phyloP scores from a whole-genome alignment of 148 eudicot genomes.

The Dysphania ambrosioides region DNA sequence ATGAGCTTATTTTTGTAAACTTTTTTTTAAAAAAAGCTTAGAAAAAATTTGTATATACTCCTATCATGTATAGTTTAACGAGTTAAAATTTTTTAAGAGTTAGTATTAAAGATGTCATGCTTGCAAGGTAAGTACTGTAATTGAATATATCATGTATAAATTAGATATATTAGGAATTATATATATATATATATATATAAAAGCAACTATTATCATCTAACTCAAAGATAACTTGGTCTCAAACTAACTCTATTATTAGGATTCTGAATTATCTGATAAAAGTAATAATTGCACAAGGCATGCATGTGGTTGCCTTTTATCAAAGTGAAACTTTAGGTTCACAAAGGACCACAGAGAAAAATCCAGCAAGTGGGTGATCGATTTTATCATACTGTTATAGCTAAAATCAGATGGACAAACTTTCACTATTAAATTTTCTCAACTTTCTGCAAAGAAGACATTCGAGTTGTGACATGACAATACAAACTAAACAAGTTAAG shows the following conservation, averaged over 20 bases:
- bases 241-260: background rate
- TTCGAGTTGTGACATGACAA: slow-evolving; percentile 17
- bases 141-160: no score
- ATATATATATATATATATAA: no score
- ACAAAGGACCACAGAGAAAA: slow-evolving; percentile 18
- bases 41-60: no score
- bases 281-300: background rate
- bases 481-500: background rate
- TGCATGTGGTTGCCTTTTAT: slow-evolving; percentile 2
- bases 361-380: background rate
- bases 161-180: no score
- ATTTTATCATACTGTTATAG: background rate
- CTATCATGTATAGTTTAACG: no score
- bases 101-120: no score
- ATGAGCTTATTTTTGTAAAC: no score
- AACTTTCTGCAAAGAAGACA: slow-evolving; percentile 8
- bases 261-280: background rate
- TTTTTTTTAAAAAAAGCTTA: no score
- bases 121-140: no score
- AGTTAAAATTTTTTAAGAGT: no score
- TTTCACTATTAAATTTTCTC: background rate
- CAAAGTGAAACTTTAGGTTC: slow-evolving; percentile 9
- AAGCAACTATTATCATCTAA: background rate
- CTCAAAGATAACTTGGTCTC: background rate
- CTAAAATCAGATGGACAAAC: background rate